phyloP scores from a whole-genome alignment of 2,329 filamentous ascomycete genomes.

The Claviceps sp. region DNA sequence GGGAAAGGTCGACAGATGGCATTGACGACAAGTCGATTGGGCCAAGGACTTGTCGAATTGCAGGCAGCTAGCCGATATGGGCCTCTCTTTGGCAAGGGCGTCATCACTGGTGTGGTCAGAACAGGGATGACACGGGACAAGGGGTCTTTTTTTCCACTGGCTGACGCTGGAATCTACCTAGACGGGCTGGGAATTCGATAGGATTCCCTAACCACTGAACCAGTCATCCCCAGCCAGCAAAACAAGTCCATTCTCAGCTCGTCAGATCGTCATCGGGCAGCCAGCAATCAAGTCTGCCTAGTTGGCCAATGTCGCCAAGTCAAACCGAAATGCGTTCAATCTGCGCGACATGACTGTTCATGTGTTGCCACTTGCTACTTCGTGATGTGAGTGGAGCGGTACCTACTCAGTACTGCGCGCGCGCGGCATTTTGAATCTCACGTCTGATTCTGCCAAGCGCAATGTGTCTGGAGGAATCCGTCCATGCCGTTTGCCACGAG shows the following conservation, averaged over 20 bases:
- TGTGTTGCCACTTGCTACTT: too few relatives aligned
- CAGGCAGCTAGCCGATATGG: not conserved
- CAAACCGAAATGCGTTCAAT: too few relatives aligned
- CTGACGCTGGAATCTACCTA: not conserved
- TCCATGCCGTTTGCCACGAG: not conserved
- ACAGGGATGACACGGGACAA: not conserved
- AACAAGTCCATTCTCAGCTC: too few relatives aligned
- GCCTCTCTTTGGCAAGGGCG: not conserved
- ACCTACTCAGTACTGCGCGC: too few relatives aligned
- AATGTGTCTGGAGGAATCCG: not conserved
- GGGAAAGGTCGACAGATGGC: conserved; percentile 1
- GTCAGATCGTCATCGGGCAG: too few relatives aligned
- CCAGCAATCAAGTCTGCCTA: too few relatives aligned
- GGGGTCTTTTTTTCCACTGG: not conserved
- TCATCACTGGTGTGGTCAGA: not conserved
- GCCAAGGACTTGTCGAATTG: not conserved
- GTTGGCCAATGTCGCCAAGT: too few relatives aligned
- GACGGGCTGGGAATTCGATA: not conserved
- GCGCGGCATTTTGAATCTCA: too few relatives aligned
- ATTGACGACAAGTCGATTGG: conserved; percentile 1
- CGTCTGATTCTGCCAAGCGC: too few relatives aligned
- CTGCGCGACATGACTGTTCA: too few relatives aligned
- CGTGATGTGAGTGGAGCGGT: too few relatives aligned
- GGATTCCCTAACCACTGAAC: not conserved
- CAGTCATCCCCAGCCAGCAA: not conserved